These are phyloP conservation scores for Pseudevernia furfuracea DNA, from an alignment of 495 filamentous ascomycete genomes.

Conservation along the genomic window DNA sequence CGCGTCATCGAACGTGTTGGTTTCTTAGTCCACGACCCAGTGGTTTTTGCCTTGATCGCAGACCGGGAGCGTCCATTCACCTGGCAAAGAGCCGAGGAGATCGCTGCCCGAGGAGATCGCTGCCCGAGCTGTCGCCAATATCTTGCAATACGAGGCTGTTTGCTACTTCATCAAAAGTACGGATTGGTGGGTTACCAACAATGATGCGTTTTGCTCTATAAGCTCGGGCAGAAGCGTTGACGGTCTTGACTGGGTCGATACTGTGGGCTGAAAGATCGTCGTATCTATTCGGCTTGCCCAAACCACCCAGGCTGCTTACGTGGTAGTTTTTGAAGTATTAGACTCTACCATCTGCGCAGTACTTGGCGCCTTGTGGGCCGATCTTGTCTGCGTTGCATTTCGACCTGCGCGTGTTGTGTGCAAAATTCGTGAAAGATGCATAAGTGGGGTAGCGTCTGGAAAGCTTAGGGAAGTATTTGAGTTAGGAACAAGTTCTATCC, in stretches of 20 bases:
- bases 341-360: too few species aligned
- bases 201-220: not conserved
- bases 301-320: too few species aligned
- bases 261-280: not conserved
- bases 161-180: not conserved
- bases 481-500: too few species aligned
- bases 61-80: slow-evolving; percentile 14
- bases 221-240: not conserved
- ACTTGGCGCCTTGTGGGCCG: too few species aligned
- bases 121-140: not conserved
- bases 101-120: too few species aligned
- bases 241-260: not conserved
- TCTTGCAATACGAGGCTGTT: not conserved
- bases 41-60: slow-evolving; percentile 11
- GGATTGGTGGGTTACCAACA: not conserved
- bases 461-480: too few species aligned
- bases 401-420: too few species aligned
- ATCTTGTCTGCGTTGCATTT: too few species aligned
- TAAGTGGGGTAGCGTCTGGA: too few species aligned
- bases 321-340: too few species aligned
- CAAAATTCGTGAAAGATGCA: too few species aligned
- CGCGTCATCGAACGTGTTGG: not conserved
- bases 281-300: not conserved
- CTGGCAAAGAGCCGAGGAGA: slow-evolving; percentile 6
- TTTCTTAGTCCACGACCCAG: slow-evolving; percentile 9